Evolutionary conservation across 225 moss, liverwort and hornwort genomes (phyloP).

Genomic region (Thuidium tamariscinum): DNA sequence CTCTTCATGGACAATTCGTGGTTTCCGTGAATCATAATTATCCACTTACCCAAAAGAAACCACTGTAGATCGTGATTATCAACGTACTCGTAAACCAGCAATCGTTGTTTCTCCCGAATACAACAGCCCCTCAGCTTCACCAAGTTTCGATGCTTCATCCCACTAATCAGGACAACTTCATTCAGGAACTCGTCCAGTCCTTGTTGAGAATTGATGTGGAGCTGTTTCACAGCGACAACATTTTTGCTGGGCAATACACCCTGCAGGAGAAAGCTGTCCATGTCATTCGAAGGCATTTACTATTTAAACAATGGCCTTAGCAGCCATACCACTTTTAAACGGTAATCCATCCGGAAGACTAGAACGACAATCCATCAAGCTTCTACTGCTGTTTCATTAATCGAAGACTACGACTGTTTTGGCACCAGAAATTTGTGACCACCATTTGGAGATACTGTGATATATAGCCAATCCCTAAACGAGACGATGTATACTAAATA

Average conservation of each 20-base stretch:
- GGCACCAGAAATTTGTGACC: neutral
- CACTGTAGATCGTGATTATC: neutral
- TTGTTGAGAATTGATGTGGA: constrained; percentile 11
- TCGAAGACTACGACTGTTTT: neutral
- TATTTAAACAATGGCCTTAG: neutral
- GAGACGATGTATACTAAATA: neutral
- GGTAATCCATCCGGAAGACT: neutral
- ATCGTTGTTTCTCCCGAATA: neutral
- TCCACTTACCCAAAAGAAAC: neutral
- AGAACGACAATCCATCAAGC: neutral
- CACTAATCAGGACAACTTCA: neutral
- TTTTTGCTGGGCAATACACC: neutral
- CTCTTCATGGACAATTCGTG: neutral
- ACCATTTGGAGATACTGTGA: neutral
- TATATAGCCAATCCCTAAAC: neutral
- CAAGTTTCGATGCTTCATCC: neutral
- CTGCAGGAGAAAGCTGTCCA: neutral
- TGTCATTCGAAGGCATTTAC: neutral
- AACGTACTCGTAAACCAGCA: constrained; percentile 2
- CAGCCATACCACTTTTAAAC: neutral
- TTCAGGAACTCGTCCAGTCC: constrained; percentile 21
- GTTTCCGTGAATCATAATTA: neutral
- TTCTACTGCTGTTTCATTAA: neutral
- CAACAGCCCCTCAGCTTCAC: neutral
- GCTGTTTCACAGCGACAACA: constrained; percentile 24